These are phyloP conservation scores for Fistulina hepatica DNA, from an alignment of 1,284 basidiomycete genomes.

Conservation along the genomic window DNA sequence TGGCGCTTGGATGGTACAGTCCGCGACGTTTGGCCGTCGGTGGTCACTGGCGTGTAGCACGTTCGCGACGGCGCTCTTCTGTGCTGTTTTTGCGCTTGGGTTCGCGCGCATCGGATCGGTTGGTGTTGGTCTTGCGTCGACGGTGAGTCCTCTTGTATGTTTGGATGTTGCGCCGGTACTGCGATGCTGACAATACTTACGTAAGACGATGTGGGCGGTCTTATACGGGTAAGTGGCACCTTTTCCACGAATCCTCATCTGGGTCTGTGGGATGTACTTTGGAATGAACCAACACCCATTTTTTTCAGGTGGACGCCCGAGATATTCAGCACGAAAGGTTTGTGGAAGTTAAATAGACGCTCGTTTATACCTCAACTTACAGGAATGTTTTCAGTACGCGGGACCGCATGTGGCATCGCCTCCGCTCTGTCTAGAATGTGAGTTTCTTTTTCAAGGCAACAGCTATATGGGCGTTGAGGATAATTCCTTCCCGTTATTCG, in stretches of 20 bases:
- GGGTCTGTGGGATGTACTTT: background rate
- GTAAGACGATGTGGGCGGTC: slow-evolving; percentile 82
- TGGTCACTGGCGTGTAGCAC: slow-evolving; percentile 77
- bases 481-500: too few relatives aligned
- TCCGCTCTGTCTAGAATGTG: slow-evolving; percentile 83
- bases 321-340: slow-evolving; percentile 74
- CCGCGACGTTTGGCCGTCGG: slow-evolving; percentile 57
- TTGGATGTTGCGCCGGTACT: background rate
- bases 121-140: slow-evolving; percentile 72
- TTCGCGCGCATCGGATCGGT: slow-evolving; percentile 70
- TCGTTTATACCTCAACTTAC: slow-evolving; percentile 1
- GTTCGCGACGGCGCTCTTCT: slow-evolving; percentile 72
- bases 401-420: slow-evolving; percentile 86
- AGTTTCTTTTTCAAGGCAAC: slow-evolving; percentile 20
- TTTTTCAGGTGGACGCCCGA: slow-evolving; percentile 72
- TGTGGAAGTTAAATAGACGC: slow-evolving; percentile 10
- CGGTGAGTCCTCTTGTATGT: slow-evolving; percentile 38
- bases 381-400: slow-evolving; percentile 44
- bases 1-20: slow-evolving; percentile 84
- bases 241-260: too few relatives aligned
- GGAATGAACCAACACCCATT: too few relatives aligned
- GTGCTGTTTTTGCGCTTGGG: slow-evolving; percentile 64
- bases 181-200: background rate
- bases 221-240: slow-evolving; percentile 64
- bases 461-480: background rate